Conservation (phyloP, 805 yeast species). For the Saccharomycopsis sp. region DNA sequence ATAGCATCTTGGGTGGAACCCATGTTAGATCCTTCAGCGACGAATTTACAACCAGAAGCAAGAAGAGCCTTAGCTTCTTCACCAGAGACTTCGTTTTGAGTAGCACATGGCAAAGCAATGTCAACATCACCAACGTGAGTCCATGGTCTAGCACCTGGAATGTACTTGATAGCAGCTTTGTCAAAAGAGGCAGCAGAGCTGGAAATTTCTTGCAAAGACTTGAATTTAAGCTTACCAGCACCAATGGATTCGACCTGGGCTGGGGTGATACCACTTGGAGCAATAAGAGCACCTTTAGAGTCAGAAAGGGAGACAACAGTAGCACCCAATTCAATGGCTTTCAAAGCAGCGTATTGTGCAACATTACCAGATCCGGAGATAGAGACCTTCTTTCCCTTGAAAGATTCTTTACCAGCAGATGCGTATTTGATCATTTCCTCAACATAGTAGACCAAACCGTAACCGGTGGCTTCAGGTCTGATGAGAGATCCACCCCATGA, state of each 20-base stretch:
- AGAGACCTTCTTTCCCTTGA: slow-evolving; percentile 91
- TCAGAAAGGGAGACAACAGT: slow-evolving; percentile 90
- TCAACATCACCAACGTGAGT: slow-evolving; percentile 83
- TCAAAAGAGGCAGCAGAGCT: slow-evolving; percentile 38
- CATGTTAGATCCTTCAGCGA: slow-evolving; percentile 99
- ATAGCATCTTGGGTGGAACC: slow-evolving; percentile 98
- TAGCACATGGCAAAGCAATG: slow-evolving; percentile 96
- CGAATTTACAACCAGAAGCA: slow-evolving; percentile 83
- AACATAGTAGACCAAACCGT: slow-evolving; percentile 93
- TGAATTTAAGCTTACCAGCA: slow-evolving; percentile 74
- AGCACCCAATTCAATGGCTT: slow-evolving; percentile 95
- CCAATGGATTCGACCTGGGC: slow-evolving; percentile 72
- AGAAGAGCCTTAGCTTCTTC: slow-evolving; percentile 94
- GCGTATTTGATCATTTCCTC: slow-evolving; percentile 97
- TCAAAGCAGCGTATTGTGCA: slow-evolving; percentile 97
- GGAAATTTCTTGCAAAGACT: slow-evolving; percentile 63
- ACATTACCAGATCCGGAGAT: slow-evolving; percentile 98
- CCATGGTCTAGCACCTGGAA: slow-evolving; percentile 97
- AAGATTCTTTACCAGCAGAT: slow-evolving; percentile 79
- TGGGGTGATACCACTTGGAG: slow-evolving; percentile 70
- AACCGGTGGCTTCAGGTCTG: slow-evolving; percentile 99
- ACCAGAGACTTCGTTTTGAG: slow-evolving; percentile 96
- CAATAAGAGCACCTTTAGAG: slow-evolving; percentile 84
- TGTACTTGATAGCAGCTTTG: slow-evolving; percentile 60
- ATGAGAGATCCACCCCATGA: slow-evolving; percentile 99